These are phyloP conservation scores for Pythium biforme DNA, from an alignment of 352 stramenopile species.

Conservation along the genomic window DNA sequence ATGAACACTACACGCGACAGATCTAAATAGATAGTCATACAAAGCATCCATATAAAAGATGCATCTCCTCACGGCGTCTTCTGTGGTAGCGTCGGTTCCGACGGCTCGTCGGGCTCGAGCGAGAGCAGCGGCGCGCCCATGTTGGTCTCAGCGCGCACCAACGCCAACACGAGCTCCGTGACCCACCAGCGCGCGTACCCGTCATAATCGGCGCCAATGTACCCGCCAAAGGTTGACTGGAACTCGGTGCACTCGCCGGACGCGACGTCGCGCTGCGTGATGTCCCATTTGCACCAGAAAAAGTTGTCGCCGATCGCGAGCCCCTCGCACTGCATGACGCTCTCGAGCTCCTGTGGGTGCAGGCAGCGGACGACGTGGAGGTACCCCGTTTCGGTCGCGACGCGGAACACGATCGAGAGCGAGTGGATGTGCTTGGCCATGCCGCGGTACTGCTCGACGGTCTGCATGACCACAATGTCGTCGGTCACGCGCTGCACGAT, in stretches of 20 bases:
- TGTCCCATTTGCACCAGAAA: slow-evolving; percentile 13
- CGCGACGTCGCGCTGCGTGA: neutral
- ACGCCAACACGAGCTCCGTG: slow-evolving; percentile 3
- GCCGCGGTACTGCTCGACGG: slow-evolving; percentile 11
- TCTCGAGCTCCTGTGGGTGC: neutral
- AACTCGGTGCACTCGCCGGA: slow-evolving; percentile 5
- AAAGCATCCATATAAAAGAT: no score
- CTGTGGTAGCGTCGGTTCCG: no score
- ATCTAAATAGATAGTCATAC: no score
- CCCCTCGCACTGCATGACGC: neutral
- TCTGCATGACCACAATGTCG: slow-evolving; percentile 14
- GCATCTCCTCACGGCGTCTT: no score
- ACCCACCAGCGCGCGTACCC: slow-evolving; percentile 16
- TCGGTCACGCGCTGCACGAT: slow-evolving; percentile 12
- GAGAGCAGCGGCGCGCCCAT: no score
- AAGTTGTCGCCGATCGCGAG: slow-evolving; percentile 8
- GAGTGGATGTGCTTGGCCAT: slow-evolving; percentile 2
- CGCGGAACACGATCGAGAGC: slow-evolving; percentile 13
- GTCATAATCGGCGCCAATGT: neutral
- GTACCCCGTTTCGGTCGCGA: slow-evolving; percentile 6
- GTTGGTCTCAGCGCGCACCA: slow-evolving; percentile 3
- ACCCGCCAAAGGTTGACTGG: neutral
- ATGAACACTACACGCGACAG: no score
- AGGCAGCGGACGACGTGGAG: neutral
- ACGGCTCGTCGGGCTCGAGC: no score